phyloP scores from a whole-genome alignment of 257 asterid species.

The Solanum bulbocastanum region DNA sequence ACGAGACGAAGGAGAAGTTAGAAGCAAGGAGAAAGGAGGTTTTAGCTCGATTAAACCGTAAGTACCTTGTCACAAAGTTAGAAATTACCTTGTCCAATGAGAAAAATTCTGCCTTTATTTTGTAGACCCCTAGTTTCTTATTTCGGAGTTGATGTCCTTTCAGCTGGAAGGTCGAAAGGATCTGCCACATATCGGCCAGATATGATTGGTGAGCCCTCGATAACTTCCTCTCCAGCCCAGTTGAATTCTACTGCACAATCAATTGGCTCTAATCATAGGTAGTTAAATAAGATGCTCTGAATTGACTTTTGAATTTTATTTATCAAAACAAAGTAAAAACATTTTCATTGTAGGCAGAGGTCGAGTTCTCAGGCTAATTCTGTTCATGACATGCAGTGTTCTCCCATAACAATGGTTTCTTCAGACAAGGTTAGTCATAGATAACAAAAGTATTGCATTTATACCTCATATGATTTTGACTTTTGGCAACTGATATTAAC shows the following conservation, averaged over 20 bases:
- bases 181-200: constrained; percentile 8
- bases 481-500: neutral
- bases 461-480: neutral
- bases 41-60: constrained; percentile 59
- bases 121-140: neutral
- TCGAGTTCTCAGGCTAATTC: constrained; percentile 6
- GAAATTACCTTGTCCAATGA: neutral
- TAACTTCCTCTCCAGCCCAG: constrained; percentile 12
- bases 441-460: neutral
- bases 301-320: neutral
- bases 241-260: constrained; percentile 7
- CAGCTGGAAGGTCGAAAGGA: constrained; percentile 51
- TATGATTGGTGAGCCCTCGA: constrained; percentile 3
- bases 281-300: neutral
- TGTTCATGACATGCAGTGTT: constrained; percentile 5
- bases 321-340: neutral
- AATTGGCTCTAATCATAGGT: constrained; percentile 27
- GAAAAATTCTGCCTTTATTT: neutral
- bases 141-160: neutral
- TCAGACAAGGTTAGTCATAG: constrained; percentile 40
- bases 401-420: constrained; percentile 25
- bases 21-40: constrained; percentile 79
- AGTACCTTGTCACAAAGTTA: constrained; percentile 8
- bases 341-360: constrained; percentile 13
- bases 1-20: constrained; percentile 68